A percentile compares a stretch with the other conserved stretches of the same genome.
Evolutionary conservation across 495 filamentous ascomycete species (phyloP).

Genomic region (Lentithecium fluviatile): DNA sequence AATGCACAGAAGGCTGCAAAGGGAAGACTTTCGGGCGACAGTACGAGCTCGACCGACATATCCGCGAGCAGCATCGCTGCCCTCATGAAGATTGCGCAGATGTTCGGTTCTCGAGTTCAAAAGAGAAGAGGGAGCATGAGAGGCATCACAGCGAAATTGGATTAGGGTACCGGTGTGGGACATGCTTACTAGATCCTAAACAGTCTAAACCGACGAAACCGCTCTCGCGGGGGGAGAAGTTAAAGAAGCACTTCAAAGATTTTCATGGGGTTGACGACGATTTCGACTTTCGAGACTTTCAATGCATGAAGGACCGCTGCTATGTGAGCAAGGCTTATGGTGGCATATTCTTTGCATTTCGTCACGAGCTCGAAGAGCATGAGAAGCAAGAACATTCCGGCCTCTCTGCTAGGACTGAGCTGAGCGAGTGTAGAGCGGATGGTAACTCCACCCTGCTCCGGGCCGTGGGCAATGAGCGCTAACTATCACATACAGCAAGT

Average conservation of each 20-base stretch:
- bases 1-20: neutral
- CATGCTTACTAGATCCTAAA: neutral
- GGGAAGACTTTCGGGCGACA: constrained; percentile 1
- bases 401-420: neutral
- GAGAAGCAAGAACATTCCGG: neutral
- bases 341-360: constrained; percentile 8
- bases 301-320: neutral
- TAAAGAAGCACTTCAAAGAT: constrained; percentile 16
- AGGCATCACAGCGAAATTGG: constrained; percentile 1
- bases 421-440: neutral
- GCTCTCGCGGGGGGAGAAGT: neutral
- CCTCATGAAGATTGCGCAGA: constrained; percentile 10
- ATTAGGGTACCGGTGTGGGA: constrained; percentile 10
- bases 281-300: neutral
- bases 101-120: neutral
- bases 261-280: neutral
- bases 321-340: constrained; percentile 8
- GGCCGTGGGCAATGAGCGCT: neutral
- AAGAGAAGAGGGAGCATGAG: constrained; percentile 7
- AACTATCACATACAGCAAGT: too few species aligned
- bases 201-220: neutral
- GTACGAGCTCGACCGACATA: constrained; percentile 11
- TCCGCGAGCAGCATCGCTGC: constrained; percentile 11
- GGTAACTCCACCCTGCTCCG: neutral
- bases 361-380: constrained; percentile 4